Conservation (phyloP, 306 rosid genomes). For the Purshia tridentata region DNA sequence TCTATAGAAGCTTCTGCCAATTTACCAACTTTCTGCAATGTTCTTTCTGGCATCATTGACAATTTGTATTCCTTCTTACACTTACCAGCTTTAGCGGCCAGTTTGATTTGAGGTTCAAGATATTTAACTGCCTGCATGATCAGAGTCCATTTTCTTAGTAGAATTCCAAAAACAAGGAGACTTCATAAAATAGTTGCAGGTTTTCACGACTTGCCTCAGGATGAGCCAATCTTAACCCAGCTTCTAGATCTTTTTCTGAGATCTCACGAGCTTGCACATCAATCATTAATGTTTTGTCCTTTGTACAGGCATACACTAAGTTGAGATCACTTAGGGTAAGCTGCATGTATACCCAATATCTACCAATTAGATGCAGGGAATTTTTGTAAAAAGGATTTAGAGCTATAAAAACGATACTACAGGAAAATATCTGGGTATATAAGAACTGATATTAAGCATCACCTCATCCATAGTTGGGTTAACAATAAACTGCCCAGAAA, state of each 20-base stretch:
- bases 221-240: conserved; percentile 90
- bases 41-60: conserved; percentile 78
- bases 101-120: conserved; percentile 87
- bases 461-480: conserved; percentile 98
- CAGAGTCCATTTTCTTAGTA: conserved; percentile 30
- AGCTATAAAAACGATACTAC: conserved; percentile 8
- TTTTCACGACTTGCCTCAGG: conserved; percentile 62
- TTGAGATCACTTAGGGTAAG: conserved; percentile 87
- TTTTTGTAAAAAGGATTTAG: conserved; percentile 7
- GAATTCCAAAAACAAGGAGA: conserved; percentile 18
- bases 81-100: conserved; percentile 92
- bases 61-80: conserved; percentile 77
- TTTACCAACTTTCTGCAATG: conserved; percentile 65
- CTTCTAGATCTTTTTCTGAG: conserved; percentile 83
- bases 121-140: conserved; percentile 77
- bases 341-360: conserved; percentile 41
- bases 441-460: conserved; percentile 20
- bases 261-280: conserved; percentile 97
- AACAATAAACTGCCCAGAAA: conserved; percentile 68
- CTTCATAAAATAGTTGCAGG: conserved; percentile 14
- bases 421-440: neutral
- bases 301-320: conserved; percentile 90
- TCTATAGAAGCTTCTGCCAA: conserved; percentile 79
- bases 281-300: conserved; percentile 94
- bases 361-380: neutral